phyloP scores from a whole-genome alignment of 2,329 filamentous ascomycete genomes.

The Periconia macrospinosa region DNA sequence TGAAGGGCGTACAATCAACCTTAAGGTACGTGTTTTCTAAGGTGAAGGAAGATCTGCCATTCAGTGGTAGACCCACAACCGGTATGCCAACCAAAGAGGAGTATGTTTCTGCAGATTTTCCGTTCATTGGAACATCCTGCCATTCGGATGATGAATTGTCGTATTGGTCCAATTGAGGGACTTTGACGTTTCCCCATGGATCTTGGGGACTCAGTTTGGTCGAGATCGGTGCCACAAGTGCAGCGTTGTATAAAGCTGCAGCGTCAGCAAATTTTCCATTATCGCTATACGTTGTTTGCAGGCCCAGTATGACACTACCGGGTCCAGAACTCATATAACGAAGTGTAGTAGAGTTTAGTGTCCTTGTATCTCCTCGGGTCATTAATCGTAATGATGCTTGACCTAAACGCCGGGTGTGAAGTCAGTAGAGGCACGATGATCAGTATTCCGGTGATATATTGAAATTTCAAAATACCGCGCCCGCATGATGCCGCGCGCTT shows the following conservation, averaged over 20 bases:
- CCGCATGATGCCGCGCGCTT: too few relatives aligned
- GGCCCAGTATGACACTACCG: constrained; percentile 14
- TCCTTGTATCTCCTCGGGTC: constrained; percentile 6
- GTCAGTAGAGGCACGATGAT: too few relatives aligned
- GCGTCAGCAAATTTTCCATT: constrained; percentile 21
- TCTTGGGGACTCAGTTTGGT: constrained; percentile 30
- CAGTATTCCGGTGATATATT: too few relatives aligned
- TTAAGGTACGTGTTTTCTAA: constrained; percentile 26
- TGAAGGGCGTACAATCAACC: constrained; percentile 15
- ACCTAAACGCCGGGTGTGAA: constrained; percentile 2
- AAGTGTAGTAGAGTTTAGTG: constrained; percentile 9
- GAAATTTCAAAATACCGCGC: too few relatives aligned
- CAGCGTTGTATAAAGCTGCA: constrained; percentile 27
- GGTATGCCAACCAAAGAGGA: constrained; percentile 35
- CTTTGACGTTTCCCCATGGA: constrained; percentile 40
- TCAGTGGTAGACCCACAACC: constrained; percentile 18
- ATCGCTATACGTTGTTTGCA: constrained; percentile 15
- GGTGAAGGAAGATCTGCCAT: constrained; percentile 14
- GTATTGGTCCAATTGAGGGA: constrained; percentile 24
- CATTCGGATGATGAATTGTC: constrained; percentile 20
- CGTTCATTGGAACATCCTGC: constrained; percentile 15
- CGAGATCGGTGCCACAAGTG: constrained; percentile 21
- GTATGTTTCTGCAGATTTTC: constrained; percentile 23
- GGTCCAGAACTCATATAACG: constrained; percentile 35
- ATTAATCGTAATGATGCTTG: constrained; percentile 41